Evolutionary conservation across 441 rosid genomes (phyloP).

Genomic region (Croton laevigatus): DNA sequence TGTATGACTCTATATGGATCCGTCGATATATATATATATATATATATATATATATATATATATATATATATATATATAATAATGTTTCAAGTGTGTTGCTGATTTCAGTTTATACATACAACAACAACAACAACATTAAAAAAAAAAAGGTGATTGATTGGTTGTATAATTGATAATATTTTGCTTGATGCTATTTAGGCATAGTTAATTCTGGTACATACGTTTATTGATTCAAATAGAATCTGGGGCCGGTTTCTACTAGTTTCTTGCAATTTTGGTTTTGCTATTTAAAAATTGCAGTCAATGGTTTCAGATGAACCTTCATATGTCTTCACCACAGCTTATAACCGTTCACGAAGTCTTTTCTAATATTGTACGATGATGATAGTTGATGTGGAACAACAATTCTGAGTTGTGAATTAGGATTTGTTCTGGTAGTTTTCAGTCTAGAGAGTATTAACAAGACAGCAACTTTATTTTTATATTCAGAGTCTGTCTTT

Average conservation of each 20-base stretch:
- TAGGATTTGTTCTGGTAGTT: background rate
- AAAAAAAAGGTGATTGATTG: background rate
- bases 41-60: background rate
- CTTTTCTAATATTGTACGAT: background rate
- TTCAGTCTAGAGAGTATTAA: no score
- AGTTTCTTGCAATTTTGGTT: background rate
- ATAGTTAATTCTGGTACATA: background rate
- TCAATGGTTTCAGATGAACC: background rate
- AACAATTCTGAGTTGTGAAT: background rate
- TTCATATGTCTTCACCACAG: background rate
- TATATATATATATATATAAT: background rate
- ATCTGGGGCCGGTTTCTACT: background rate
- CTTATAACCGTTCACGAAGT: background rate
- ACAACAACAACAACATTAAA: no score
- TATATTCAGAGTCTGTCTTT: no score
- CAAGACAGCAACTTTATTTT: no score
- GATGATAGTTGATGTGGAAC: background rate
- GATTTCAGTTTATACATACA: background rate
- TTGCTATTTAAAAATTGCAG: conserved; percentile 6
- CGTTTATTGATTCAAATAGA: background rate
- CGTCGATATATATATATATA: no score
- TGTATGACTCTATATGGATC: no score
- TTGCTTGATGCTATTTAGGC: background rate
- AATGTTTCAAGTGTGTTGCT: background rate
- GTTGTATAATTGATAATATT: background rate